A percentile compares a stretch with the other conserved stretches of the same genome.
Evolutionary conservation across 2,329 filamentous ascomycete species (phyloP).

Genomic region (Diaporthe sp.): DNA sequence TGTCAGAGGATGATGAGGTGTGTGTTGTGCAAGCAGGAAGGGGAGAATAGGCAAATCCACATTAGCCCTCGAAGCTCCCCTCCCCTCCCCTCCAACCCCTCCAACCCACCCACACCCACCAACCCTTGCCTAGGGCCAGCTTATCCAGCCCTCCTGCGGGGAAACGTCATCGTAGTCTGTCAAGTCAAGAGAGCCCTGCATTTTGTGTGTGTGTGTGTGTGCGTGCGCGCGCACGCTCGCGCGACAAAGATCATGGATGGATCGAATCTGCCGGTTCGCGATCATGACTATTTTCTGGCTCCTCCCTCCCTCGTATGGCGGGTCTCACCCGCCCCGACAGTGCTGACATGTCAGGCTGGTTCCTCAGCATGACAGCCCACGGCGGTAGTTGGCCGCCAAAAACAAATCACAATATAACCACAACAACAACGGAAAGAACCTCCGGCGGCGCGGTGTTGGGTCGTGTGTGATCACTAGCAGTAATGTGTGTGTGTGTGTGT

Average conservation of each 20-base stretch:
- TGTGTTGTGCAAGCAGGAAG: too few species aligned
- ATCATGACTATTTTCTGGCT: not conserved
- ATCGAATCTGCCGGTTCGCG: not conserved
- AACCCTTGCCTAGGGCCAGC: not conserved
- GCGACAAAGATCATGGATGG: not conserved
- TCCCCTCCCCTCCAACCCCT: not conserved
- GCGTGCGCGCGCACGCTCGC: not conserved
- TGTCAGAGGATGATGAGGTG: conserved; percentile 26
- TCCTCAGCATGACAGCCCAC: not conserved
- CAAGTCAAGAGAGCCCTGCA: conserved; percentile 2
- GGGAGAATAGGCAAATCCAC: conserved; percentile 22
- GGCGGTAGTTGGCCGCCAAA: not conserved
- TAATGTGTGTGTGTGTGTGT: not conserved
- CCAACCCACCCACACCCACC: not conserved
- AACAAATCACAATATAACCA: not conserved
- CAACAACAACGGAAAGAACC: not conserved
- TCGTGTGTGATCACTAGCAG: conserved; percentile 1
- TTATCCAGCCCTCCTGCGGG: conserved; percentile 36
- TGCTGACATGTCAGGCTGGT: not conserved
- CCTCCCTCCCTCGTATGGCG: not conserved
- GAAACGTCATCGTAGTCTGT: conserved; percentile 39
- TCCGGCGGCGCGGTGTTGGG: not conserved
- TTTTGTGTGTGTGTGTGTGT: not conserved
- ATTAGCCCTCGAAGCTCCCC: not conserved
- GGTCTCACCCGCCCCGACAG: conserved; percentile 13